phyloP scores from a whole-genome alignment of 148 eudicot species.

The Chenopodium berlandieri region DNA sequence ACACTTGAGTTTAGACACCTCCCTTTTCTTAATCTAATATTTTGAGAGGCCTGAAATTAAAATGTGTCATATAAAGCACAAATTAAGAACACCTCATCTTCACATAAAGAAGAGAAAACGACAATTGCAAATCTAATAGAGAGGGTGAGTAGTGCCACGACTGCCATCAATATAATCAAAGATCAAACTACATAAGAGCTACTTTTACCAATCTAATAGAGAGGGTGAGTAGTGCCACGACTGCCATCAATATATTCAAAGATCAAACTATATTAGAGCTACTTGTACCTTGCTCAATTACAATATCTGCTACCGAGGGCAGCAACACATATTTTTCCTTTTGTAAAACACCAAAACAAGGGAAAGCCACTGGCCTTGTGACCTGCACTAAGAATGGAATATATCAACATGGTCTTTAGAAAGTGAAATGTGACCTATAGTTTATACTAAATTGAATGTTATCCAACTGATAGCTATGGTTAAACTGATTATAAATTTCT shows the following conservation, averaged over 20 bases:
- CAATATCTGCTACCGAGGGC: slow-evolving; percentile 79
- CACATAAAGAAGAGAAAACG: background rate
- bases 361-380: slow-evolving; percentile 67
- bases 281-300: slow-evolving; percentile 77
- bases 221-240: background rate
- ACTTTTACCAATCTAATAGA: slow-evolving; percentile 34
- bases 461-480: background rate
- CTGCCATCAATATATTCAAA: background rate
- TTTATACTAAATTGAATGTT: background rate
- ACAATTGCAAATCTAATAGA: background rate
- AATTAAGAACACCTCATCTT: no score
- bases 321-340: slow-evolving; percentile 77
- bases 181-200: background rate
- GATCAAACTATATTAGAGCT: background rate
- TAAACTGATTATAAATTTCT: background rate
- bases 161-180: background rate
- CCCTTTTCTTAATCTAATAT: background rate
- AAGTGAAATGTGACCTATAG: background rate
- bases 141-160: background rate
- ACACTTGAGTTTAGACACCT: background rate
- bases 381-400: slow-evolving; percentile 41
- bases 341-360: slow-evolving; percentile 78
- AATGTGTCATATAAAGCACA: background rate
- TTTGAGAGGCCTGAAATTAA: background rate
- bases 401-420: slow-evolving; percentile 1